Conservation (phyloP, 106 monocot species). For the Dendrobium nobile region DNA sequence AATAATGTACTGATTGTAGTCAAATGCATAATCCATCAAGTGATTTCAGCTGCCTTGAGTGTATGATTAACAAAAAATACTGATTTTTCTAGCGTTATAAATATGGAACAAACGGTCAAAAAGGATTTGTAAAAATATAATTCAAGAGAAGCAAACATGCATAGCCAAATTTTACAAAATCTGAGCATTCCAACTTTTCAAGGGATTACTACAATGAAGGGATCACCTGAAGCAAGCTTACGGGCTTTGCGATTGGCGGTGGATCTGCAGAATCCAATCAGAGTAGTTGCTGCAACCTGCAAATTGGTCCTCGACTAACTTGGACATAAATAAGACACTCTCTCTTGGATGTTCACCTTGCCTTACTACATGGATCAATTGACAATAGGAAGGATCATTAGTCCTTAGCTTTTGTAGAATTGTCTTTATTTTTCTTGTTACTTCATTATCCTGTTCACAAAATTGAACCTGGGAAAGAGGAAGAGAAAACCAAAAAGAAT, state of each 20-base stretch:
- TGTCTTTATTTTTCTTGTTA: conserved; percentile 47
- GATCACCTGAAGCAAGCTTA: conserved; percentile 4
- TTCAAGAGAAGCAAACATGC: no score
- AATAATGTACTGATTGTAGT: no score
- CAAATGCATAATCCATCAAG: no score
- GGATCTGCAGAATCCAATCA: conserved; percentile 80
- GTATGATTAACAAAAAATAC: no score
- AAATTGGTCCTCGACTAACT: conserved; percentile 75
- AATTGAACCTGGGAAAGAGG: conserved; percentile 39
- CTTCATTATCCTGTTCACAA: conserved; percentile 38
- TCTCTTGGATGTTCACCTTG: conserved; percentile 93
- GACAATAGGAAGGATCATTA: conserved; percentile 44
- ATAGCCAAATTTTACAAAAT: no score
- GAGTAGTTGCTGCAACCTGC: conserved; percentile 51
- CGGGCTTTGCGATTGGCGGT: conserved; percentile 57
- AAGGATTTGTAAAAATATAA: no score
- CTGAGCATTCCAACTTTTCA: neutral
- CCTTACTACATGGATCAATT: conserved; percentile 55
- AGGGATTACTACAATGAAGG: neutral
- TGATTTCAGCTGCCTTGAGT: no score
- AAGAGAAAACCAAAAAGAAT: neutral
- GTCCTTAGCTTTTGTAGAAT: conserved; percentile 43
- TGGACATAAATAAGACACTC: conserved; percentile 52
- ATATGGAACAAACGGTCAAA: no score
- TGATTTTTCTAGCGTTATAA: no score